Percentiles rank a stretch among this genome's conserved stretches.
Conservation (phyloP, 1,284 basidiomycete genomes). For the Leccinum pachyderme region DNA sequence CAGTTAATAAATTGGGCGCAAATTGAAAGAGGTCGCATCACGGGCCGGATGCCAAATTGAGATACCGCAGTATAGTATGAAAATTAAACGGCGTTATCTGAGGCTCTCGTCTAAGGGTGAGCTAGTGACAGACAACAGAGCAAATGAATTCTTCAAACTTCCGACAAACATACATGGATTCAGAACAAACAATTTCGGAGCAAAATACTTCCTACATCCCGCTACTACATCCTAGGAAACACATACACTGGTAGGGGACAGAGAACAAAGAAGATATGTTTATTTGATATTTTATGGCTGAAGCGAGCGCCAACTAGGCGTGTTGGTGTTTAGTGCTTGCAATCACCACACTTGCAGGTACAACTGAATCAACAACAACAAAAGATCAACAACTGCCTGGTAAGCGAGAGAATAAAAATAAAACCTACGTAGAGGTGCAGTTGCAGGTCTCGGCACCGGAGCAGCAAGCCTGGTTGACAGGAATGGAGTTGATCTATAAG, state of each 20-base stretch:
- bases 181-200: neutral
- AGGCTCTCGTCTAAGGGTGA: no score
- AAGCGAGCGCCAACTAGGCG: neutral
- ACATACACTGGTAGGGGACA: neutral
- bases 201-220: neutral
- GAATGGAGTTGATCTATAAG: constrained; percentile 19
- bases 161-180: neutral
- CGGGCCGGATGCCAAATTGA: no score
- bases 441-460: constrained; percentile 5
- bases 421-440: constrained; percentile 15
- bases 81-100: no score
- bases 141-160: neutral
- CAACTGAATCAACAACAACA: constrained; percentile 11
- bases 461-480: constrained; percentile 29
- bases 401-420: no score
- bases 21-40: neutral
- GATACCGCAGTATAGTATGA: no score
- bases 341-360: constrained; percentile 20
- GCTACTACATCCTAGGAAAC: neutral
- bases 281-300: neutral
- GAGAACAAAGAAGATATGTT: neutral
- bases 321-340: constrained; percentile 16
- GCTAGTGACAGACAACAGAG: no score
- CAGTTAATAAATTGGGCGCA: neutral
- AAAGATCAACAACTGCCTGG: constrained; percentile 3